These are phyloP conservation scores for Teratosphaeriaceae sp. DNA, from an alignment of 2,329 filamentous ascomycete genomes.

Conservation along the genomic window DNA sequence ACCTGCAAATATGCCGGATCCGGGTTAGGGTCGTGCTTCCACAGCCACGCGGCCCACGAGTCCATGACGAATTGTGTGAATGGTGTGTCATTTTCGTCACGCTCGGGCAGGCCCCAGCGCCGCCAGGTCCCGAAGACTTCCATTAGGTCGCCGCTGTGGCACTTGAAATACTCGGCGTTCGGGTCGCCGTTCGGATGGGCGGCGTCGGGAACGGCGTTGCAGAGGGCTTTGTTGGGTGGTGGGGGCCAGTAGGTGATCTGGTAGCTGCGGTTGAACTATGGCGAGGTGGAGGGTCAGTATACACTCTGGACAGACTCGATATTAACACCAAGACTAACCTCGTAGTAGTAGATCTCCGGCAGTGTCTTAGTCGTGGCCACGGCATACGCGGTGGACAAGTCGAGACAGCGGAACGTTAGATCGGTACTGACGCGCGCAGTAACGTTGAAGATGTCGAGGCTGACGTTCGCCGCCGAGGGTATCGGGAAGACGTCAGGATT, in stretches of 20 bases:
- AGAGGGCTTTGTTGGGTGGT: slow-evolving; percentile 13
- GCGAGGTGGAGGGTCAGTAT: not conserved
- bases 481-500: slow-evolving; percentile 46
- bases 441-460: slow-evolving; percentile 51
- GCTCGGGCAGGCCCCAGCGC: slow-evolving; percentile 22
- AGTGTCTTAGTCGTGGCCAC: slow-evolving; percentile 44
- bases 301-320: not conserved
- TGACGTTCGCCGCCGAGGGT: slow-evolving; percentile 42
- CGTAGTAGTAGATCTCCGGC: slow-evolving; percentile 50
- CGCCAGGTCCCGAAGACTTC: slow-evolving; percentile 30
- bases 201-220: slow-evolving; percentile 22
- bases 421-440: slow-evolving; percentile 51
- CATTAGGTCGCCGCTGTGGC: slow-evolving; percentile 35
- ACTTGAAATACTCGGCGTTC: slow-evolving; percentile 36
- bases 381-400: slow-evolving; percentile 51
- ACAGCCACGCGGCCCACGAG: slow-evolving; percentile 3
- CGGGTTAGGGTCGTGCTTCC: slow-evolving; percentile 4
- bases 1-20: not conserved
- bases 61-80: slow-evolving; percentile 24
- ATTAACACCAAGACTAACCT: too few relatives aligned
- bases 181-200: slow-evolving; percentile 29
- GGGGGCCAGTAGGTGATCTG: slow-evolving; percentile 1
- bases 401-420: slow-evolving; percentile 52
- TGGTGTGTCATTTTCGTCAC: slow-evolving; percentile 31
- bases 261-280: slow-evolving; percentile 3